Conservation (phyloP, 306 rosid genomes). For the barrel medic (Medicago truncatula) region MtrunA17r5.0-ANR NC_053049.1:33502501-33503000, state of each 20-base stretch:
- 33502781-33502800: not conserved
- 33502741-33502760: not conserved
- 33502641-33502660: no score
- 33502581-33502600: no score
- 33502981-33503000: not conserved
- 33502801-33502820: not conserved
- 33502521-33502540: no score
- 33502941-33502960: constrained; percentile 18
- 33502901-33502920: not conserved
- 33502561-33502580: no score
- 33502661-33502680: no score
- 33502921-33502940: constrained; percentile 33
- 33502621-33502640: no score
- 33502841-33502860: constrained; percentile 25
- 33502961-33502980: not conserved
- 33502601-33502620: no score
- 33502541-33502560: no score
- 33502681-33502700: not conserved
- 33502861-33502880: constrained; percentile 15
- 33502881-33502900: not conserved
- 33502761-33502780: not conserved
- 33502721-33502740: not conserved
- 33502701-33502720: not conserved
- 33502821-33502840: not conserved
- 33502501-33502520: no score